Conservation (phyloP, 2,329 filamentous ascomycete genomes). For the Lachnellula willkommii region DNA sequence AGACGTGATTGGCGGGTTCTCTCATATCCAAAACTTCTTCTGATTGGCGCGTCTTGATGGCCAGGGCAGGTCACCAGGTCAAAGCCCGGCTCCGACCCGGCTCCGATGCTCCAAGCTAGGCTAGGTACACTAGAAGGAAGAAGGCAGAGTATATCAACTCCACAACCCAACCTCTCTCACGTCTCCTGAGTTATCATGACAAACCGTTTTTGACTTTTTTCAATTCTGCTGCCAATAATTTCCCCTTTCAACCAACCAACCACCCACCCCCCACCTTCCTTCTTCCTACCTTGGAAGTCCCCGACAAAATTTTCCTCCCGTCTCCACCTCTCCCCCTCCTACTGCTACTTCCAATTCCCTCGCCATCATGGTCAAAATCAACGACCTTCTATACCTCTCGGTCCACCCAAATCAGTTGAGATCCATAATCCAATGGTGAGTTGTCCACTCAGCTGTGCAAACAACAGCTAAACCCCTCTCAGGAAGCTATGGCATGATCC, state of each 20-base stretch:
- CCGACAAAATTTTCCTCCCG: neutral
- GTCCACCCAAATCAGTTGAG: constrained; percentile 74
- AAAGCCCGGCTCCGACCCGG: too few species aligned
- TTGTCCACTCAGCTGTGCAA: neutral
- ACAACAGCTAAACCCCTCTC: constrained; percentile 15
- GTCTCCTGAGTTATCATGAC: too few species aligned
- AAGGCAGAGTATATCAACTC: too few species aligned
- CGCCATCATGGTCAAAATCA: constrained; percentile 47
- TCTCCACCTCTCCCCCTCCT: neutral
- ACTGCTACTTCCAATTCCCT: neutral
- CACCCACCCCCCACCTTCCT: neutral
- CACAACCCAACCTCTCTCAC: too few species aligned
- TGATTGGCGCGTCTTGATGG: neutral
- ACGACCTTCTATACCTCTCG: constrained; percentile 61
- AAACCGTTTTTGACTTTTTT: too few species aligned
- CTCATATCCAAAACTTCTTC: neutral
- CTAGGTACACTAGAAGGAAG: too few species aligned
- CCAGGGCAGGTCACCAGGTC: too few species aligned
- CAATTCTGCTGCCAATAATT: too few species aligned
- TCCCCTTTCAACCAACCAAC: too few species aligned
- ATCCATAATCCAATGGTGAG: constrained; percentile 81
- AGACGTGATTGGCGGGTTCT: neutral
- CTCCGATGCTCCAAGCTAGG: too few species aligned
- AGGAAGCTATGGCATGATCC: constrained; percentile 98
- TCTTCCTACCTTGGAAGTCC: neutral